phyloP scores from a whole-genome alignment of 2,329 filamentous ascomycete genomes.

The Sarocladium strictum region DNA sequence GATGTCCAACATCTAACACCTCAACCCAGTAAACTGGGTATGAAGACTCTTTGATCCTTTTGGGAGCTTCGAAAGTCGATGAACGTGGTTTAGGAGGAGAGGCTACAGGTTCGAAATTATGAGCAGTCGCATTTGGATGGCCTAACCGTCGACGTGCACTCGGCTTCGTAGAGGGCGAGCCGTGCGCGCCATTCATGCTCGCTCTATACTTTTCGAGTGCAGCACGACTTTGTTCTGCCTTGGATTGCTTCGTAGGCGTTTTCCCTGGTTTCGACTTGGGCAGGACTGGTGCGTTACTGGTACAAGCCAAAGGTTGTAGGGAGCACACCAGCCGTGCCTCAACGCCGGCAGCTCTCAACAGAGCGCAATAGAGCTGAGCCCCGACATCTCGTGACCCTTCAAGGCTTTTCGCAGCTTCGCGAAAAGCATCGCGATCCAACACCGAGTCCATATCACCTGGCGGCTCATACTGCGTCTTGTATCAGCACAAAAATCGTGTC shows the following conservation, averaged over 20 bases:
- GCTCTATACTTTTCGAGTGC: constrained; percentile 35
- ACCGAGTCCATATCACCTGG: constrained; percentile 61
- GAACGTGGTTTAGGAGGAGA: constrained; percentile 27
- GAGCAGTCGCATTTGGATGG: constrained; percentile 48
- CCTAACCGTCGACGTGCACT: constrained; percentile 44
- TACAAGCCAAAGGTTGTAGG: constrained; percentile 73
- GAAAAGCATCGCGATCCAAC: constrained; percentile 68
- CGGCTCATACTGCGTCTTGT: constrained; percentile 40
- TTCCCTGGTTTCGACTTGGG: constrained; percentile 29
- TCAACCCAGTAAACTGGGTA: constrained; percentile 95
- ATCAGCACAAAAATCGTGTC: background rate
- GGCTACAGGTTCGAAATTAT: constrained; percentile 39
- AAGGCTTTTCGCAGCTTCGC: constrained; percentile 59
- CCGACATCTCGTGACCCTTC: constrained; percentile 84
- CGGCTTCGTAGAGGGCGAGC: constrained; percentile 13
- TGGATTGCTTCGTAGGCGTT: constrained; percentile 24
- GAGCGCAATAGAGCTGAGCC: constrained; percentile 82
- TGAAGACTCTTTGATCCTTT: constrained; percentile 58
- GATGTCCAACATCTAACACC: constrained; percentile 74
- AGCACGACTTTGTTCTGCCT: constrained; percentile 29
- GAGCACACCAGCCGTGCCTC: constrained; percentile 83
- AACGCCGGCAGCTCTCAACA: constrained; percentile 78
- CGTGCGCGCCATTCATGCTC: constrained; percentile 15
- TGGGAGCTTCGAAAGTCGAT: constrained; percentile 25
- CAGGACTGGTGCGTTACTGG: constrained; percentile 44